These are phyloP conservation scores for Colletotrichum australisinense DNA, from an alignment of 2,329 filamentous ascomycete species.

Conservation along the genomic window DNA sequence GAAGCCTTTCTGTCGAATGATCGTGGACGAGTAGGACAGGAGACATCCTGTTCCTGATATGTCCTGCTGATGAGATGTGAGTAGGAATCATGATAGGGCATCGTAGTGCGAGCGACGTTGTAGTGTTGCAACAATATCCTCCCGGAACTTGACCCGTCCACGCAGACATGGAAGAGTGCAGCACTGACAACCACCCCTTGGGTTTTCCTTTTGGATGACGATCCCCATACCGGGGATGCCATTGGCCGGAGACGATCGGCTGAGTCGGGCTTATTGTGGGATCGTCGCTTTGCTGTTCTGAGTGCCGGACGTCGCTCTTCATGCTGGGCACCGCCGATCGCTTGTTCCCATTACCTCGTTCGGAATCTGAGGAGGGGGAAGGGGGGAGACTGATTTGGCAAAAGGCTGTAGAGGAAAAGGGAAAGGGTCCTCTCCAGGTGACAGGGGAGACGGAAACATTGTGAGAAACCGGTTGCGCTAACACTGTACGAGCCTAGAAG, in stretches of 20 bases:
- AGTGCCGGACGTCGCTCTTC: conserved; percentile 20
- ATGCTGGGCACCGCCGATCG: conserved; percentile 30
- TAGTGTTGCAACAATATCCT: neutral
- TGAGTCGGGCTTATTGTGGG: conserved; percentile 33
- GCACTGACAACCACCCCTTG: neutral
- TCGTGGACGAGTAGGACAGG: neutral
- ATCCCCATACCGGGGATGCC: conserved; percentile 11
- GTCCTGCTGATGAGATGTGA: conserved; percentile 9
- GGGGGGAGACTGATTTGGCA: neutral
- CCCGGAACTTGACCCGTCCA: conserved; percentile 6
- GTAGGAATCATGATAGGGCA: conserved; percentile 7
- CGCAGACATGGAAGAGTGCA: neutral
- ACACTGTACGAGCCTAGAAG: neutral
- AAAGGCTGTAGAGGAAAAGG: neutral
- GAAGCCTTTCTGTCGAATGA: neutral
- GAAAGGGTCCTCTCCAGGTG: neutral
- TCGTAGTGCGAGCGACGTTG: neutral
- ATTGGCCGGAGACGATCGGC: conserved; percentile 23
- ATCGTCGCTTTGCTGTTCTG: conserved; percentile 20
- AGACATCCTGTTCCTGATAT: conserved; percentile 23
- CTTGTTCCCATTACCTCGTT: conserved; percentile 12
- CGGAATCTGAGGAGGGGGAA: conserved; percentile 1
- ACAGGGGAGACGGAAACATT: neutral
- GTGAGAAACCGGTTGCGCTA: neutral
- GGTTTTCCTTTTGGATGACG: conserved; percentile 18